Conservation (phyloP, 495 filamentous ascomycete genomes). For the Lichenothelia convexa region DNA sequence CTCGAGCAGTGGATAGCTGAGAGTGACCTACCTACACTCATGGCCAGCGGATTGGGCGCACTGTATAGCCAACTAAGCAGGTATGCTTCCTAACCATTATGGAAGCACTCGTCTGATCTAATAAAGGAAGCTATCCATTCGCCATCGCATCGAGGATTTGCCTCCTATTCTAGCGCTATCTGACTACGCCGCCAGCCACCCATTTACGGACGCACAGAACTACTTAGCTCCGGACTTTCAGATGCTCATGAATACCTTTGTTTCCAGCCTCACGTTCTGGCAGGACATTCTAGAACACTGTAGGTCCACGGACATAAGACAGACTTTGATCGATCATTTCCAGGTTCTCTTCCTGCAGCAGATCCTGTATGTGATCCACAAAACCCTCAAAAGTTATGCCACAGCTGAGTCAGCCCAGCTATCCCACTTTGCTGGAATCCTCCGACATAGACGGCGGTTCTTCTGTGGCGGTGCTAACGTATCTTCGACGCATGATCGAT, state of each 20-base stretch:
- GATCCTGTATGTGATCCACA: slow-evolving; percentile 70
- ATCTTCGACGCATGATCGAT: slow-evolving; percentile 78
- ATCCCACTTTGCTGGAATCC: slow-evolving; percentile 87
- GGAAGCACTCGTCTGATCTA: slow-evolving; percentile 1
- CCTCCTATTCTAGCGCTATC: slow-evolving; percentile 73
- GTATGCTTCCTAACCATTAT: slow-evolving; percentile 20
- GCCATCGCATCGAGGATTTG: slow-evolving; percentile 40
- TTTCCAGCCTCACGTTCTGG: slow-evolving; percentile 93
- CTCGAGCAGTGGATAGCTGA: slow-evolving; percentile 93
- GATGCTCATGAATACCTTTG: slow-evolving; percentile 71
- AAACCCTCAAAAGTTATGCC: too few species aligned
- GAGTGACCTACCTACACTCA: slow-evolving; percentile 87
- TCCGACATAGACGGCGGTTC: slow-evolving; percentile 94
- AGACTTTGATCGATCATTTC: slow-evolving; percentile 87
- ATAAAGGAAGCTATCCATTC: slow-evolving; percentile 23
- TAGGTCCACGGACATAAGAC: slow-evolving; percentile 73
- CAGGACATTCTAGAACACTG: slow-evolving; percentile 96
- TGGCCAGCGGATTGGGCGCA: slow-evolving; percentile 90
- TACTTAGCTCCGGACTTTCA: slow-evolving; percentile 53
- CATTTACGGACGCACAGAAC: slow-evolving; percentile 47
- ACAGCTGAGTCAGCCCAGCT: slow-evolving; percentile 32
- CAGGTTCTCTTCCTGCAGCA: slow-evolving; percentile 93
- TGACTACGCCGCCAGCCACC: slow-evolving; percentile 49
- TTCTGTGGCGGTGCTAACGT: slow-evolving; percentile 86
- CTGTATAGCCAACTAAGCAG: slow-evolving; percentile 91